A percentile compares a stretch with the other conserved stretches of the same genome.
Conservation (phyloP, 164 flowering plant genomes). For the Protea cynaroides region DNA sequence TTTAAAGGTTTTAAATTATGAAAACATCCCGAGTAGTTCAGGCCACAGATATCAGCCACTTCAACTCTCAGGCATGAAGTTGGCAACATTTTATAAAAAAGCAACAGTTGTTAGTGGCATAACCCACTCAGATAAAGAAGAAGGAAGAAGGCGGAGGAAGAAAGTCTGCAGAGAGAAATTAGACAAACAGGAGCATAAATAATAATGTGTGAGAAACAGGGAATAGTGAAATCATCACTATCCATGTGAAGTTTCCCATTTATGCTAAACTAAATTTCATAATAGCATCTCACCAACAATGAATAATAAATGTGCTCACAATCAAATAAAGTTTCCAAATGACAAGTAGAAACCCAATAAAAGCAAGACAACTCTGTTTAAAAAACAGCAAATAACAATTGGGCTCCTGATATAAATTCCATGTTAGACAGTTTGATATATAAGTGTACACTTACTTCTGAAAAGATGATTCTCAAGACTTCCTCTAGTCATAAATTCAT, state of each 20-base stretch:
- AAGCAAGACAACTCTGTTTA: background rate
- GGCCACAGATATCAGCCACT: background rate
- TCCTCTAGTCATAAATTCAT: conserved; percentile 92
- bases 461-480: conserved; percentile 97
- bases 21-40: background rate
- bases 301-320: background rate
- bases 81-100: background rate
- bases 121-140: background rate
- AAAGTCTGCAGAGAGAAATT: background rate
- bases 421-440: background rate
- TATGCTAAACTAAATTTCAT: too few species aligned
- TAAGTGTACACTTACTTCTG: conserved; percentile 56
- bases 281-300: too few species aligned
- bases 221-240: background rate
- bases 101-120: background rate
- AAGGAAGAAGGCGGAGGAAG: background rate
- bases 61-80: background rate
- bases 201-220: background rate
- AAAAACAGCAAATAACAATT: background rate
- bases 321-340: background rate
- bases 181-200: background rate
- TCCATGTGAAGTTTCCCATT: background rate
- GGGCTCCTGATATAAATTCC: background rate
- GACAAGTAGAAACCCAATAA: background rate
- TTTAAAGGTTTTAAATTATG: too few species aligned